Evolutionary conservation across 2,329 filamentous ascomycete genomes (phyloP).

Genomic region (Aspergillus alliaceus): DNA sequence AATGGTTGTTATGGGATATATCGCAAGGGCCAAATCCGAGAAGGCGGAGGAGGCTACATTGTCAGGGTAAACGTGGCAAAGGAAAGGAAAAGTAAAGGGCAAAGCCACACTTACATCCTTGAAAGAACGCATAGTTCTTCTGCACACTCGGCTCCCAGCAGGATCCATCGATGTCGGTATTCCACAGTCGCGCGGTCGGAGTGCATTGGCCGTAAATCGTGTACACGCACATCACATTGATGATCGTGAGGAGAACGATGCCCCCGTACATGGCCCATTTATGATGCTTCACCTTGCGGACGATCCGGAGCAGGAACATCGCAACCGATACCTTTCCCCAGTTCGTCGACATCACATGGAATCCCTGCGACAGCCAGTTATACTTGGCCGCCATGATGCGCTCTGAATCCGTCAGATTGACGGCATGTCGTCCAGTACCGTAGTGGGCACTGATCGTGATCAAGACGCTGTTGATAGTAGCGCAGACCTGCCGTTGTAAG

Average conservation of each 20-base stretch:
- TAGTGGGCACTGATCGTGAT: background rate
- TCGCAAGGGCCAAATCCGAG: constrained; percentile 9
- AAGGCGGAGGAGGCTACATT: constrained; percentile 8
- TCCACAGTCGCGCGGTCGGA: constrained; percentile 3
- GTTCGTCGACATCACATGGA: constrained; percentile 15
- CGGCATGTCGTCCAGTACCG: constrained; percentile 11
- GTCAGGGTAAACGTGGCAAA: background rate
- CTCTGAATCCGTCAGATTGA: background rate
- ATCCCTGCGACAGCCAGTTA: constrained; percentile 12
- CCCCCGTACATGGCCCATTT: constrained; percentile 7
- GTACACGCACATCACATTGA: constrained; percentile 7
- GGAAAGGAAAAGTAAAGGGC: background rate
- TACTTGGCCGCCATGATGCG: constrained; percentile 5
- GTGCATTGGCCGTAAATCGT: constrained; percentile 15
- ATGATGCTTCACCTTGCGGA: constrained; percentile 9
- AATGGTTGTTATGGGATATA: constrained; percentile 14
- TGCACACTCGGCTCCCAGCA: constrained; percentile 7
- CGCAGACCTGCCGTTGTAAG: background rate
- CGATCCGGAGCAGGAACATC: constrained; percentile 13
- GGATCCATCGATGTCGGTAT: background rate
- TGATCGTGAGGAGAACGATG: background rate
- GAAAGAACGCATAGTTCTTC: constrained; percentile 14
- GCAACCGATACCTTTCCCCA: constrained; percentile 16
- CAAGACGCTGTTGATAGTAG: constrained; percentile 6
- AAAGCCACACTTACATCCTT: constrained; percentile 7